Evolutionary conservation across 768 basidiomycete species (phyloP).

Genomic region (Phlegmacium glaucopus): DNA sequence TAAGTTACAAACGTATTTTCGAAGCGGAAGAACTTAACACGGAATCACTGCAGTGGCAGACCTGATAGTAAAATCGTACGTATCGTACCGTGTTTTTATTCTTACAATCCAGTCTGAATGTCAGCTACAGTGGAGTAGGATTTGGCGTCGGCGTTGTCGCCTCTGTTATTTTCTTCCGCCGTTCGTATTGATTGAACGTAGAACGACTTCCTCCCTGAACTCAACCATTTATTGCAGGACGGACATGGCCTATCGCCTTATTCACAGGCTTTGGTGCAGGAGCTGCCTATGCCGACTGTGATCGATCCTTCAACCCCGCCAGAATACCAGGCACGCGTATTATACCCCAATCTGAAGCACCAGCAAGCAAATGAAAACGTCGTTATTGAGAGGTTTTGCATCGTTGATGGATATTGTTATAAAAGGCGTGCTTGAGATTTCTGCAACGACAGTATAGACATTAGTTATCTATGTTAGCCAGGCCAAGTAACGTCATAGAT

Average conservation of each 20-base stretch:
- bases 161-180: slow-evolving; percentile 87
- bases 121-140: slow-evolving; percentile 66
- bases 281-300: slow-evolving; percentile 87
- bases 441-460: neutral
- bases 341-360: slow-evolving; percentile 40
- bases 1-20: slow-evolving; percentile 38
- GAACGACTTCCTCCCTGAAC: neutral
- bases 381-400: no score
- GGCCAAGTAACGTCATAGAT: neutral
- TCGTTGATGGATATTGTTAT: no score
- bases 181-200: slow-evolving; percentile 47
- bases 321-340: slow-evolving; percentile 82
- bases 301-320: slow-evolving; percentile 90
- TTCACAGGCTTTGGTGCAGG: slow-evolving; percentile 86
- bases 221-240: slow-evolving; percentile 47
- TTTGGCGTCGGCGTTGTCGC: slow-evolving; percentile 87
- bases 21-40: slow-evolving; percentile 7
- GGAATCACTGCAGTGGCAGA: slow-evolving; percentile 25
- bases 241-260: slow-evolving; percentile 88
- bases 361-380: slow-evolving; percentile 17
- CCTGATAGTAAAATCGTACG: slow-evolving; percentile 79
- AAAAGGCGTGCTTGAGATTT: neutral
- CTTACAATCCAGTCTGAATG: slow-evolving; percentile 5
- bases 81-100: slow-evolving; percentile 8
- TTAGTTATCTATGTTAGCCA: neutral